Conservation (phyloP, 306 rosid genomes). For the Inga laurina region DNA sequence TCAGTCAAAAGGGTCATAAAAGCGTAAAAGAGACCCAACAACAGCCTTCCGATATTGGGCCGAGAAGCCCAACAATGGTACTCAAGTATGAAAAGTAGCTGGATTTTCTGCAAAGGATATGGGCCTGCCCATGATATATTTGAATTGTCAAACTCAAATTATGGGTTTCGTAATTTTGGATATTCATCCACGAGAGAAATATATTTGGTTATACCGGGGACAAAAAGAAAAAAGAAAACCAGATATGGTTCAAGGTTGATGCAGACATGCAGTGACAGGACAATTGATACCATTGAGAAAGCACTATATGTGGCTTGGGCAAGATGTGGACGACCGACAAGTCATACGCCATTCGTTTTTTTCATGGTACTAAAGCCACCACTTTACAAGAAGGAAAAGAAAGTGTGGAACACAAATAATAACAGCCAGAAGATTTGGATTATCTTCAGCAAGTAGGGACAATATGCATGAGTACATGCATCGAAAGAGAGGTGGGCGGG, state of each 20-base stretch:
- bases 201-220: too few relatives aligned
- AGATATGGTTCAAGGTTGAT: neutral
- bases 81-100: neutral
- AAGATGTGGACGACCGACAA: neutral
- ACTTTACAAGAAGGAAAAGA: neutral
- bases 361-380: neutral
- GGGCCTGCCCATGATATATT: neutral
- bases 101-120: neutral
- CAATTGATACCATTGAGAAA: neutral
- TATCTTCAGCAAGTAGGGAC: neutral
- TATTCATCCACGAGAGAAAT: neutral
- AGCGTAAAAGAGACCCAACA: neutral
- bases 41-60: neutral
- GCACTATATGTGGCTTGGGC: slow-evolving; percentile 19
- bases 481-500: too few relatives aligned
- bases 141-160: neutral
- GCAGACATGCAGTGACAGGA: neutral
- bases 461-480: neutral
- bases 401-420: neutral
- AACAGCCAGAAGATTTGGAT: neutral
- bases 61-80: neutral
- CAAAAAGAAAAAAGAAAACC: too few relatives aligned
- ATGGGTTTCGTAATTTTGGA: neutral
- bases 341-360: neutral
- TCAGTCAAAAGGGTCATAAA: neutral